A percentile compares a stretch with the other conserved stretches of the same genome.
These are phyloP conservation scores for Pseudonitzschia delicatissima DNA, from an alignment of 108 stramenopile genomes.

Conservation along the genomic window DNA sequence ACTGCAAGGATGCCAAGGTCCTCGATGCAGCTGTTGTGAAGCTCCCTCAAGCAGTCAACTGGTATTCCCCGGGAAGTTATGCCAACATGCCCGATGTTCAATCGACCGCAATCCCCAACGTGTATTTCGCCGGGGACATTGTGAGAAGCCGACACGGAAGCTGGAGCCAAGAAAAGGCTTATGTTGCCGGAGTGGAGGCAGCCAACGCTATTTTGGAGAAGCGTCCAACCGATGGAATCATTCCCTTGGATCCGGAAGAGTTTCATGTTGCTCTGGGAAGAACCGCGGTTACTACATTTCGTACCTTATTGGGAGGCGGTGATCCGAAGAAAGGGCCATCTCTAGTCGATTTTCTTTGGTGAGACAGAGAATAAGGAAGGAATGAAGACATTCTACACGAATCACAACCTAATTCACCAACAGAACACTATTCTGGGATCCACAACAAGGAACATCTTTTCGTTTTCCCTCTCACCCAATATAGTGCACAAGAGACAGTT, in stretches of 20 bases:
- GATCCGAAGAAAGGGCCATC: slow-evolving; percentile 41
- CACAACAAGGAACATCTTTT: no score
- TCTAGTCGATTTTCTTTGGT: slow-evolving; percentile 48
- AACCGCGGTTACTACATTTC: slow-evolving; percentile 20
- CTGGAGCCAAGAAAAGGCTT: slow-evolving; percentile 87
- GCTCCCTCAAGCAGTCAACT: slow-evolving; percentile 68
- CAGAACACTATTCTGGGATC: no score
- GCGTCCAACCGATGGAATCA: slow-evolving; percentile 28
- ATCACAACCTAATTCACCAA: no score
- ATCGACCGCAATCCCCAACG: slow-evolving; percentile 50
- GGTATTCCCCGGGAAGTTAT: slow-evolving; percentile 74
- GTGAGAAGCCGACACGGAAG: slow-evolving; percentile 74
- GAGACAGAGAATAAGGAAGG: neutral
- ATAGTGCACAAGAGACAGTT: no score
- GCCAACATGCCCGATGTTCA: slow-evolving; percentile 52
- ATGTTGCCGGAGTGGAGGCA: slow-evolving; percentile 75
- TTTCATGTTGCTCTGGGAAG: slow-evolving; percentile 65
- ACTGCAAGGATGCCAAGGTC: slow-evolving; percentile 38
- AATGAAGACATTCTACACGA: no score
- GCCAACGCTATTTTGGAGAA: slow-evolving; percentile 46
- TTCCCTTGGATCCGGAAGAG: slow-evolving; percentile 62
- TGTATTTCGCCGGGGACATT: slow-evolving; percentile 74
- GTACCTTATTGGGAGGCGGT: slow-evolving; percentile 32
- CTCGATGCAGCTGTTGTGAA: slow-evolving; percentile 64
- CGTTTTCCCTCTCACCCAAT: no score